Evolutionary conservation across 1,284 basidiomycete species (phyloP), one percentile per base, ranked within the genome.

Genomic region (Leccinum solheimii): DNA sequence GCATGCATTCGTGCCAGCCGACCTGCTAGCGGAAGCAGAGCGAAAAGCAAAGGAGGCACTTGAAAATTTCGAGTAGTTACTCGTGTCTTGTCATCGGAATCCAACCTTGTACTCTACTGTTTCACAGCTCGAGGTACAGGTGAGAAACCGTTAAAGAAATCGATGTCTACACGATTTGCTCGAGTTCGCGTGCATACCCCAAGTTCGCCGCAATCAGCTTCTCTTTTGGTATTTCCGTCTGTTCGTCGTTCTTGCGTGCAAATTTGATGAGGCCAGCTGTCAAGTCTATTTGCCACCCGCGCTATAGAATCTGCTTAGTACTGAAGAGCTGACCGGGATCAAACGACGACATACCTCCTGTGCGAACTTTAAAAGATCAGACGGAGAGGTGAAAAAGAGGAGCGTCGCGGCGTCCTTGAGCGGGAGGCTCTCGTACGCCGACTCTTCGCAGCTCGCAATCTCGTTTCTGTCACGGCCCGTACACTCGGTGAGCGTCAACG

Each of bases 381-480:
- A 86, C 65, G 88, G 85, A 58, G 81, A 87, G 38, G 86, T 86
- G 78, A 97, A 96, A 83, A 97, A 97, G 61, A 97, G 78, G 55
- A 97, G 79, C 2, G 92, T 95, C 1, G 90, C 87, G 0, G 94
- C 95, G 68, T 97, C 95, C 71, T 91, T 90, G 59, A 97, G 74
- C 1, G 95, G 95, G 57, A 97, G 78, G 65, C 87, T 91, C 68
- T 93, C 89, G 67, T 97, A 97, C 6, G 94, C 95, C 56, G 88
- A 83, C 75, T 97, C 94, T 72, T 95, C 93, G 69, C 94, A 97
- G 68, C 90, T 93, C 13, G 95, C 94, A 68, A 97, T 97, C 78
- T 97, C 95, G 73, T 94, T 94, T 68, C 92, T 94, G 58, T 21
- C 40, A 6, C 23, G 5, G 14, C 10, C 10, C 19, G 19, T 61